Percentiles rank a stretch among this genome's conserved stretches.
Conservation (phyloP, 805 yeast genomes). For the Metschnikowia drakensbergensis region DNA sequence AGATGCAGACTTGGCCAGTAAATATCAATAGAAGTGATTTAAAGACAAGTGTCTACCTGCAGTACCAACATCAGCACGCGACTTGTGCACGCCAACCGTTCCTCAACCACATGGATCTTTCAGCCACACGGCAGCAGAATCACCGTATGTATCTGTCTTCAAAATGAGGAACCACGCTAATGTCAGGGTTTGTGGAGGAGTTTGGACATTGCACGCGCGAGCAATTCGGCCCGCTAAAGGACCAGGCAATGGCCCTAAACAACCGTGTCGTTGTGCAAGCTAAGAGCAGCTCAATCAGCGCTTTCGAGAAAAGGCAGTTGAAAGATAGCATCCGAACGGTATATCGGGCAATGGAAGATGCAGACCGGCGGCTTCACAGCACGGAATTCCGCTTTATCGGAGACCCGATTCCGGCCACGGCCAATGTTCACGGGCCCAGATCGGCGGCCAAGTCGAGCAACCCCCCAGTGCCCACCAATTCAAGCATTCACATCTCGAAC, state of each 20-base stretch:
- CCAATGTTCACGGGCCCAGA: constrained; percentile 2
- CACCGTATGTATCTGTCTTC: background rate
- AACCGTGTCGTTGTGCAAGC: constrained; percentile 6
- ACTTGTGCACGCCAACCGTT: too few relatives aligned
- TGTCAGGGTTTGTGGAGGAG: background rate
- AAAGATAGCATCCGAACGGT: constrained; percentile 18
- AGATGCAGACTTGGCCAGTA: constrained; percentile 34
- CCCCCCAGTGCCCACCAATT: background rate
- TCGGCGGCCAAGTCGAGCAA: background rate
- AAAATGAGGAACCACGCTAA: background rate
- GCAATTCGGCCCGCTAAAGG: constrained; percentile 2
- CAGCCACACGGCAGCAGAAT: background rate
- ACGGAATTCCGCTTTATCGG: constrained; percentile 28
- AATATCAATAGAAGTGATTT: background rate
- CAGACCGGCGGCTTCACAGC: constrained; percentile 14
- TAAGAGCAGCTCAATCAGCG: background rate
- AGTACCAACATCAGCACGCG: background rate
- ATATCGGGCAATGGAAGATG: constrained; percentile 21
- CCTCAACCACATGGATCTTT: background rate
- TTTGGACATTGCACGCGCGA: background rate
- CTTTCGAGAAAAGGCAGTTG: constrained; percentile 24
- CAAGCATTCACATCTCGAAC: background rate
- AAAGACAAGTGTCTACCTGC: background rate
- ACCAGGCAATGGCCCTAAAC: constrained; percentile 11
- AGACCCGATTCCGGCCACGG: constrained; percentile 21